phyloP scores from a whole-genome alignment of 768 basidiomycete genomes.

The Clitopilus passeckerianus region DNA sequence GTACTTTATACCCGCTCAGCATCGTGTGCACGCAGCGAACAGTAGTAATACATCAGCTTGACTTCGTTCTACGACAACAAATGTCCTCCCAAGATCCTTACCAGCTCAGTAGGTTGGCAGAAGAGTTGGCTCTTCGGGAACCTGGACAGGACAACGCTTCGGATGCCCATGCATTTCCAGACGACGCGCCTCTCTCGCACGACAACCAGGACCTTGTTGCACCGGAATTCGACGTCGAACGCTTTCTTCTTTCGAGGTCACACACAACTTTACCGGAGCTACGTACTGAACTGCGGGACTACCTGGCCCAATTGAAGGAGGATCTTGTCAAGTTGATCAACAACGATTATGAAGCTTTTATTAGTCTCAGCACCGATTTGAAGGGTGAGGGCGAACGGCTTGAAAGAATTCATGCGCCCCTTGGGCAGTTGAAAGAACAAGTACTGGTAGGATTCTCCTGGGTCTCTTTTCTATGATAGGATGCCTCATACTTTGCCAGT shows the following conservation, averaged over 20 bases:
- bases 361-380: slow-evolving; percentile 90
- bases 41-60: background rate
- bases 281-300: slow-evolving; percentile 81
- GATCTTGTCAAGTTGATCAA: slow-evolving; percentile 96
- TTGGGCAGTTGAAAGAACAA: slow-evolving; percentile 56
- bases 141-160: slow-evolving; percentile 13
- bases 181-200: slow-evolving; percentile 73
- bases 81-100: slow-evolving; percentile 42
- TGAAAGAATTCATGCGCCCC: slow-evolving; percentile 60
- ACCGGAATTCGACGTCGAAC: slow-evolving; percentile 73
- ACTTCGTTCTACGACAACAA: background rate
- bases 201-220: slow-evolving; percentile 68
- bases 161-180: slow-evolving; percentile 47
- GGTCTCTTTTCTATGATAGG: background rate
- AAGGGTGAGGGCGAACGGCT: slow-evolving; percentile 78
- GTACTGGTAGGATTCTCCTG: slow-evolving; percentile 54
- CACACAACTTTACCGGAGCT: slow-evolving; percentile 86
- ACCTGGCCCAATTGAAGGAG: slow-evolving; percentile 79
- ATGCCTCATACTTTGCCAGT: slow-evolving; percentile 26
- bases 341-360: slow-evolving; percentile 97
- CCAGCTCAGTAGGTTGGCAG: slow-evolving; percentile 66
- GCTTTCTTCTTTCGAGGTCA: slow-evolving; percentile 81
- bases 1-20: background rate
- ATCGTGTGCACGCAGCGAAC: background rate
- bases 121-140: slow-evolving; percentile 63